Conservation (phyloP, 106 monocot genomes). For the Phalaenopsis equestris region DNA sequence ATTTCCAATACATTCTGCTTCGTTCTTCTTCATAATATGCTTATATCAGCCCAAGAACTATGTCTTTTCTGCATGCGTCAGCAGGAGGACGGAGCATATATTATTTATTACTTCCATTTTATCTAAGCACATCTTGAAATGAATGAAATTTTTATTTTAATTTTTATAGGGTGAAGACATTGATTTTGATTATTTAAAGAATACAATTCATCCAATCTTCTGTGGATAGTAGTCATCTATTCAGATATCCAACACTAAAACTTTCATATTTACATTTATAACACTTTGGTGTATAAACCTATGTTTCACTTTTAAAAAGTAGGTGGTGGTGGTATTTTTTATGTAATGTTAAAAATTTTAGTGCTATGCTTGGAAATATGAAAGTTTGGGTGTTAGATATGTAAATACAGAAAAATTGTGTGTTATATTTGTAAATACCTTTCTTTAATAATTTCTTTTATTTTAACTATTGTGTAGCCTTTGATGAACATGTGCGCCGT, state of each 20-base stretch:
- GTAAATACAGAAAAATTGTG: too few species aligned
- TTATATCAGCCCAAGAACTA: not conserved
- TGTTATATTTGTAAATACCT: too few species aligned
- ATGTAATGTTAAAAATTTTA: too few species aligned
- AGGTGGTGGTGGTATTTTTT: too few species aligned
- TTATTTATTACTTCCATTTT: not conserved
- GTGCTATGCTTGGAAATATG: too few species aligned
- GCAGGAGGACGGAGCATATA: not conserved
- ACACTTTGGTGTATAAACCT: too few species aligned
- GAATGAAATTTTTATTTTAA: not conserved
- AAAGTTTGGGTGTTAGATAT: too few species aligned
- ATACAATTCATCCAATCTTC: not conserved
- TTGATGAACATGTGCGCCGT: conserved; percentile 95
- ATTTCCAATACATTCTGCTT: not conserved
- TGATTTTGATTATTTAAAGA: not conserved
- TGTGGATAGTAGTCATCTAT: not conserved
- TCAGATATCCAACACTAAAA: too few species aligned
- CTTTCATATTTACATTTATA: too few species aligned
- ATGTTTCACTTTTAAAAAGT: too few species aligned
- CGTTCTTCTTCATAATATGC: not conserved
- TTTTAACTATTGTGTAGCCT: conserved; percentile 36
- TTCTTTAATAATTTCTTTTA: not conserved
- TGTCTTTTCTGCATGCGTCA: not conserved
- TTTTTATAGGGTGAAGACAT: not conserved
- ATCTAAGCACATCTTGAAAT: not conserved